Evolutionary conservation across 495 filamentous ascomycete genomes (phyloP).

Genomic region (Rhizodiscina lignyota): DNA sequence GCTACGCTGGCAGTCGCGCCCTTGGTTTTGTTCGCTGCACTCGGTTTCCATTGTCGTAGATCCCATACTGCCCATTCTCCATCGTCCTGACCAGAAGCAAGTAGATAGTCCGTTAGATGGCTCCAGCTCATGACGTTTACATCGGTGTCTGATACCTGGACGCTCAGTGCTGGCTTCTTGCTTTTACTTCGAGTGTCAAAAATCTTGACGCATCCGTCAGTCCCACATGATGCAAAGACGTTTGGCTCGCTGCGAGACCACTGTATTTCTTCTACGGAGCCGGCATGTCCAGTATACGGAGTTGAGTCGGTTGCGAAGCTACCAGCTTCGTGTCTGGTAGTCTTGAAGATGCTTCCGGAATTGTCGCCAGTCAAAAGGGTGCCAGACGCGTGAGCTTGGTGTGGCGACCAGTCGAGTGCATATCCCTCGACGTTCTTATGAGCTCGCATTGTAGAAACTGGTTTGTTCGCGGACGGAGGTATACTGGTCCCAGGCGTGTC

Average conservation of each 20-base stretch:
- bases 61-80: slow-evolving; percentile 96
- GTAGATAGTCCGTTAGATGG: slow-evolving; percentile 63
- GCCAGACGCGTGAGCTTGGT: slow-evolving; percentile 40
- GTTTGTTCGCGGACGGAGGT: slow-evolving; percentile 66
- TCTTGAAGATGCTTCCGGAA: slow-evolving; percentile 72
- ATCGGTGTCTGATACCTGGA: slow-evolving; percentile 67
- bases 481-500: slow-evolving; percentile 71
- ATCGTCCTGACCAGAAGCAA: slow-evolving; percentile 87
- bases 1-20: slow-evolving; percentile 16
- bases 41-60: slow-evolving; percentile 77
- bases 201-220: slow-evolving; percentile 84
- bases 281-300: slow-evolving; percentile 65
- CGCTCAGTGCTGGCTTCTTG: slow-evolving; percentile 65
- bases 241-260: slow-evolving; percentile 86
- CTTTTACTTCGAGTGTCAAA: slow-evolving; percentile 90
- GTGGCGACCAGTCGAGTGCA: slow-evolving; percentile 82
- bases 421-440: slow-evolving; percentile 82
- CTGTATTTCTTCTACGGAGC: slow-evolving; percentile 84
- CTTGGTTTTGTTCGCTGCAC: slow-evolving; percentile 23
- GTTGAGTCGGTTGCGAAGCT: slow-evolving; percentile 70
- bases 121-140: slow-evolving; percentile 97
- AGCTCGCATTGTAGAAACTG: slow-evolving; percentile 68
- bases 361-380: slow-evolving; percentile 89
- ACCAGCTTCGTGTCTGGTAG: slow-evolving; percentile 69
- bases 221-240: slow-evolving; percentile 84